Conservation (phyloP, 208 protist species). For the Acanthamoeba lugdunensis region DNA sequence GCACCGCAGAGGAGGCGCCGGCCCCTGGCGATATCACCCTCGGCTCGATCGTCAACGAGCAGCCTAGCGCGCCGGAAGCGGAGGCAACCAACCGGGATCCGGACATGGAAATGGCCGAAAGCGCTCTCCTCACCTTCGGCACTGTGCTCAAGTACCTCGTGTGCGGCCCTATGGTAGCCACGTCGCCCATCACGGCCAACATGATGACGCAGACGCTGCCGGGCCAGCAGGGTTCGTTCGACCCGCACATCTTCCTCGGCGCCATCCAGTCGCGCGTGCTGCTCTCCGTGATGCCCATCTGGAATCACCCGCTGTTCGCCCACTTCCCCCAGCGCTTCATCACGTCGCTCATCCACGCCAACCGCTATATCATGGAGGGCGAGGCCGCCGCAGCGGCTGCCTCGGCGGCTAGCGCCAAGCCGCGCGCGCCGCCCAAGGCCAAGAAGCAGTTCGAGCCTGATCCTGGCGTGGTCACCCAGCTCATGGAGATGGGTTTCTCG, state of each 20-base stretch:
- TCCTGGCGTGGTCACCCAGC: slow-evolving; percentile 31
- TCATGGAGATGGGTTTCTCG: slow-evolving; percentile 72
- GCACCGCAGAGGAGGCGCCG: neutral
- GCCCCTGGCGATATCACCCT: neutral
- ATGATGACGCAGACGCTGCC: slow-evolving; percentile 66
- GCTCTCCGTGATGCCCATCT: slow-evolving; percentile 58
- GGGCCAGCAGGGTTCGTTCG: slow-evolving; percentile 58
- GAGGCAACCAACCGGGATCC: neutral
- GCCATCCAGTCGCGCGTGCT: slow-evolving; percentile 28
- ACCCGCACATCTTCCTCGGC: slow-evolving; percentile 60
- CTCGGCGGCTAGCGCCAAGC: neutral
- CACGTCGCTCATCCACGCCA: slow-evolving; percentile 65
- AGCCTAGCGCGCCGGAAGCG: neutral
- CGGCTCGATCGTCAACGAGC: neutral
- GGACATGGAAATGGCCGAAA: slow-evolving; percentile 36
- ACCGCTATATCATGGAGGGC: slow-evolving; percentile 62
- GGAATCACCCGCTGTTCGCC: slow-evolving; percentile 47
- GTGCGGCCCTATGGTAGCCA: slow-evolving; percentile 47
- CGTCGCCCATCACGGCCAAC: slow-evolving; percentile 42
- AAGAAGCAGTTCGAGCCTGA: slow-evolving; percentile 58
- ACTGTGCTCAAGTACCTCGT: slow-evolving; percentile 62
- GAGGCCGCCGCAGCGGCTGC: neutral
- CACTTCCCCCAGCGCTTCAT: slow-evolving; percentile 71
- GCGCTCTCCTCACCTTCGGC: slow-evolving; percentile 63
- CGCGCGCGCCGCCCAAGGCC: slow-evolving; percentile 26